Percentiles rank a stretch among this genome's conserved stretches.
Conservation (phyloP, 139 green algal genomes). For the Trebouxia sp. region DNA sequence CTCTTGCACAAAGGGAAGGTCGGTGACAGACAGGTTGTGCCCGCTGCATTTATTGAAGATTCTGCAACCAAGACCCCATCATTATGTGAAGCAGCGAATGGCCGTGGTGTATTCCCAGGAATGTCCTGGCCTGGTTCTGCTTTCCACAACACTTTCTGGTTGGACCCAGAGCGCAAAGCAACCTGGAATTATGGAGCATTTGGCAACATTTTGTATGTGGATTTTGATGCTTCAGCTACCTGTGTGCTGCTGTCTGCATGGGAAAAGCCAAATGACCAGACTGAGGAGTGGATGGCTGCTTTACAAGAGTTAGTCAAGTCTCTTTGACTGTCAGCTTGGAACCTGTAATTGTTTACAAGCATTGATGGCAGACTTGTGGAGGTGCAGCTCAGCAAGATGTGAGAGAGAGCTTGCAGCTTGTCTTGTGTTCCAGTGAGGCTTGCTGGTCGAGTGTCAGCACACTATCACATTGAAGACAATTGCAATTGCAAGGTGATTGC, state of each 20-base stretch:
- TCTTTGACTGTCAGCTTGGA: background rate
- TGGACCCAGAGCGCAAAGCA: background rate
- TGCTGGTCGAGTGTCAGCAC: too few relatives aligned
- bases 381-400: too few relatives aligned
- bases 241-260: slow-evolving; percentile 14
- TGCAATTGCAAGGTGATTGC: too few relatives aligned
- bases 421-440: too few relatives aligned
- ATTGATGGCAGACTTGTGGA: too few relatives aligned
- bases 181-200: slow-evolving; percentile 8
- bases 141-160: background rate
- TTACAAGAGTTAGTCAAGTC: background rate
- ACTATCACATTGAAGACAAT: too few relatives aligned
- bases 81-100: background rate
- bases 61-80: background rate
- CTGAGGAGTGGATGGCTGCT: background rate
- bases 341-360: too few relatives aligned
- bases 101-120: background rate
- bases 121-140: slow-evolving; percentile 3
- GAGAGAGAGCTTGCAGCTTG: too few relatives aligned
- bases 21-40: background rate
- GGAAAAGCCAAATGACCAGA: slow-evolving; percentile 14
- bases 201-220: slow-evolving; percentile 8
- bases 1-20: background rate
- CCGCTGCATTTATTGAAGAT: background rate
- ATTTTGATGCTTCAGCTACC: background rate